phyloP scores from a whole-genome alignment of 2,329 filamentous ascomycete genomes.

The Venturia carpophila region DNA sequence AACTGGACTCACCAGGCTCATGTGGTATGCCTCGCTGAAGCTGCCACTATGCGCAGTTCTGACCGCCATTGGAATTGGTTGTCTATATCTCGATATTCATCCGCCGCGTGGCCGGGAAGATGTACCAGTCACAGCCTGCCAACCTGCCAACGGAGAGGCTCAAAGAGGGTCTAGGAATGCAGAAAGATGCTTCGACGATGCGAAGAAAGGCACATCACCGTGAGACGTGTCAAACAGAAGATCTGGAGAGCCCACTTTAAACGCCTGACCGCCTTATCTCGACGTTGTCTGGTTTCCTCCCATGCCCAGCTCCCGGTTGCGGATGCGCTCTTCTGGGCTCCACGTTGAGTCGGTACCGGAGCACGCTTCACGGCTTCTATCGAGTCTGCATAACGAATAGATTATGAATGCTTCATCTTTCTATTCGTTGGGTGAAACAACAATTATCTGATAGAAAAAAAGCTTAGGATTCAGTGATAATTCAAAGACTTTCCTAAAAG shows the following conservation, averaged over 20 bases:
- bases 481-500: not conserved
- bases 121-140: not conserved
- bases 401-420: too few relatives aligned
- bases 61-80: not conserved
- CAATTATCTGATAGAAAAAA: not conserved
- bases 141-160: slow-evolving; percentile 2
- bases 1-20: slow-evolving; percentile 1
- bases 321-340: not conserved
- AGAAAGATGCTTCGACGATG: not conserved
- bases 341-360: not conserved
- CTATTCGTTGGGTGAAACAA: not conserved
- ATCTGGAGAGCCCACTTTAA: not conserved
- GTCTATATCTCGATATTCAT: not conserved
- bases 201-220: not conserved
- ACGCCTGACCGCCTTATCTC: slow-evolving; percentile 4
- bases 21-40: slow-evolving; percentile 9
- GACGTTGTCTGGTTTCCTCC: not conserved
- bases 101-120: not conserved
- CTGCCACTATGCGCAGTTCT: slow-evolving; percentile 9
- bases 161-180: not conserved
- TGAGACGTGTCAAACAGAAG: not conserved
- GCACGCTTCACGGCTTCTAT: not conserved
- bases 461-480: not conserved
- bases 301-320: slow-evolving; percentile 9
- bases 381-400: not conserved